These are phyloP conservation scores for Boletus pseudo-olivaceus DNA, from an alignment of 768 basidiomycete genomes.

Conservation along the genomic window DNA sequence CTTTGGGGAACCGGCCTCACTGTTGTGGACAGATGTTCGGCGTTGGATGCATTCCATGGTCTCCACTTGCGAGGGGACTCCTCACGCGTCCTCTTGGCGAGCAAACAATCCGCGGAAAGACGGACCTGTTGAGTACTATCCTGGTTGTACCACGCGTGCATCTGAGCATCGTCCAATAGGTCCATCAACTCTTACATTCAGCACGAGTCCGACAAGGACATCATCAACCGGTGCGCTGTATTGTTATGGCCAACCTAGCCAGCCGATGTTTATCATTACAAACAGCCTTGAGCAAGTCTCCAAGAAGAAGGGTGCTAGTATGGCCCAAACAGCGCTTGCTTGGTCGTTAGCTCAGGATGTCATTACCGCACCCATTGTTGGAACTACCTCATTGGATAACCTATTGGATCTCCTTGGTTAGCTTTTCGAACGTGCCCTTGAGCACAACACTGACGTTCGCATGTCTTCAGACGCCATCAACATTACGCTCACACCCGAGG, in stretches of 20 bases:
- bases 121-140: not conserved
- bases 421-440: not conserved
- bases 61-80: slow-evolving; percentile 1
- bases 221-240: slow-evolving; percentile 2
- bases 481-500: slow-evolving; percentile 7
- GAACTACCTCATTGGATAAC: slow-evolving; percentile 9
- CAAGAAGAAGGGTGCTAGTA: not conserved
- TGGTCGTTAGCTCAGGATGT: slow-evolving; percentile 8
- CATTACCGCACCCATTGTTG: slow-evolving; percentile 4
- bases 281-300: slow-evolving; percentile 8
- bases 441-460: not conserved
- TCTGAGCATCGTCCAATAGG: not conserved
- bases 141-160: not conserved
- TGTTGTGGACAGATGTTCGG: slow-evolving; percentile 27
- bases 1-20: no score
- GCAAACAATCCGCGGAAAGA: slow-evolving; percentile 2
- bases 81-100: slow-evolving; percentile 3
- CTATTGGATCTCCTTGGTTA: slow-evolving; percentile 7
- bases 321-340: slow-evolving; percentile 2
- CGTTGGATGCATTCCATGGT: slow-evolving; percentile 5
- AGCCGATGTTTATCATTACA: not conserved
- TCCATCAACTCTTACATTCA: slow-evolving; percentile 5
- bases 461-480: not conserved
- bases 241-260: no score
- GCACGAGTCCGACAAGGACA: slow-evolving; percentile 10